phyloP scores from a whole-genome alignment of 306 rosid species.

The Cicer yamashitae region DNA sequence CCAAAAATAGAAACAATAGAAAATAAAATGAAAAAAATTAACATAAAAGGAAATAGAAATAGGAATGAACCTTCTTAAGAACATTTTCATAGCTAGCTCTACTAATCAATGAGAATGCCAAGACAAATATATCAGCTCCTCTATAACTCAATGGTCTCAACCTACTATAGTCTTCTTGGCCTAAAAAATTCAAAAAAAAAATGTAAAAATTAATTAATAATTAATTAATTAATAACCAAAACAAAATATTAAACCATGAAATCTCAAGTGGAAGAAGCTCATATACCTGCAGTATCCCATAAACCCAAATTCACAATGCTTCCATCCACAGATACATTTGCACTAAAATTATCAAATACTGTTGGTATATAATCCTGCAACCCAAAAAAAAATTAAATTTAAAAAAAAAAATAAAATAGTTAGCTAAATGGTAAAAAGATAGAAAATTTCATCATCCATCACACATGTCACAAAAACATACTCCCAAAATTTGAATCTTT shows the following conservation, averaged over 20 bases:
- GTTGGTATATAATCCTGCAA: slow-evolving; percentile 92
- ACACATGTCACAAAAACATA: background rate
- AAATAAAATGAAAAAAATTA: background rate
- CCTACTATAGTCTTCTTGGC: slow-evolving; percentile 98
- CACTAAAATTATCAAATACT: slow-evolving; percentile 96
- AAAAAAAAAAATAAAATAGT: slow-evolving; percentile 8
- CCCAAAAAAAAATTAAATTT: background rate
- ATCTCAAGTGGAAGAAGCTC: slow-evolving; percentile 5
- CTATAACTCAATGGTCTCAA: slow-evolving; percentile 96
- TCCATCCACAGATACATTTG: slow-evolving; percentile 97
- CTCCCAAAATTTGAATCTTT: background rate
- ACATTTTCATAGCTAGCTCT: slow-evolving; percentile 96
- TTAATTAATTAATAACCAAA: background rate
- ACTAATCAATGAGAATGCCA: slow-evolving; percentile 90
- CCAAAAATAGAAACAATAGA: slow-evolving; percentile 32
- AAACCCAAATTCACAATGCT: slow-evolving; percentile 88
- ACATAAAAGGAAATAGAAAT: slow-evolving; percentile 12
- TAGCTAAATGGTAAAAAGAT: slow-evolving; percentile 9
- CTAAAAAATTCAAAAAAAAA: slow-evolving; percentile 53
- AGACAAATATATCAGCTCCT: slow-evolving; percentile 94
- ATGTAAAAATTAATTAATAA: slow-evolving; percentile 1
- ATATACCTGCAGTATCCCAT: slow-evolving; percentile 97
- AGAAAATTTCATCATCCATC: slow-evolving; percentile 3
- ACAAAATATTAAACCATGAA: slow-evolving; percentile 26
- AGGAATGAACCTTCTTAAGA: slow-evolving; percentile 73